A percentile compares a stretch with the other conserved stretches of the same genome.
These are phyloP conservation scores for Pouteria campechiana DNA, from an alignment of 179 eudicot genomes.

Conservation along the genomic window DNA sequence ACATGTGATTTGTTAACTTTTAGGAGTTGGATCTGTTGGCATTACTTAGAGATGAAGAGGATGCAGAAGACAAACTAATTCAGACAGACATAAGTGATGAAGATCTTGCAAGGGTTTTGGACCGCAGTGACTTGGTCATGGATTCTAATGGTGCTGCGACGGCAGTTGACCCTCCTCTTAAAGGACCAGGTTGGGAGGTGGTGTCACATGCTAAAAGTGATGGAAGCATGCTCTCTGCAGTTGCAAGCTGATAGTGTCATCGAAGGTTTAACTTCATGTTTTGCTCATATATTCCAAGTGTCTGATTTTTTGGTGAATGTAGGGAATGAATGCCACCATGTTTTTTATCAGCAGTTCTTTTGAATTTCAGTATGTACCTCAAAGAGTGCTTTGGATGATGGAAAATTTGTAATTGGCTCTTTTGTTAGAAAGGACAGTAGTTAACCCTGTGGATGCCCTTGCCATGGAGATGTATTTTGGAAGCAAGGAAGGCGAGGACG, in stretches of 20 bases:
- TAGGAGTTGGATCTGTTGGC: conserved; percentile 90
- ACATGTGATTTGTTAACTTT: background rate
- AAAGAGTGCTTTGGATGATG: too few relatives aligned
- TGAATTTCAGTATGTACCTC: too few relatives aligned
- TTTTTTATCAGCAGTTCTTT: too few relatives aligned
- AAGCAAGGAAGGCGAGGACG: too few relatives aligned
- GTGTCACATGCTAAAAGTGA: conserved; percentile 56
- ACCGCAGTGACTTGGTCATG: conserved; percentile 64
- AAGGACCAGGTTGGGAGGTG: conserved; percentile 99
- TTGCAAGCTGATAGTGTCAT: conserved; percentile 46
- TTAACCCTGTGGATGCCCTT: too few relatives aligned
- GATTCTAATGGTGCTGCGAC: conserved; percentile 6
- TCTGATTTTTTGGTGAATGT: too few relatives aligned
- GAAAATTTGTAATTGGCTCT: too few relatives aligned
- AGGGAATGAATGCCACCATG: too few relatives aligned
- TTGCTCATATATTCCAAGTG: too few relatives aligned
- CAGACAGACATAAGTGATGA: conserved; percentile 87
- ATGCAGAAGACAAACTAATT: conserved; percentile 64
- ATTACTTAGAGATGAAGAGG: conserved; percentile 68
- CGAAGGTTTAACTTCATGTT: conserved; percentile 3
- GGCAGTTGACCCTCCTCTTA: conserved; percentile 53
- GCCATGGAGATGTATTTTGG: too few relatives aligned
- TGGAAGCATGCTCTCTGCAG: conserved; percentile 77
- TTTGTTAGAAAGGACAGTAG: too few relatives aligned
- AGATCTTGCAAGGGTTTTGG: conserved; percentile 61